Evolutionary conservation across 108 stramenopile species (phyloP).

Genomic region (Heterococcus sp.): DNA sequence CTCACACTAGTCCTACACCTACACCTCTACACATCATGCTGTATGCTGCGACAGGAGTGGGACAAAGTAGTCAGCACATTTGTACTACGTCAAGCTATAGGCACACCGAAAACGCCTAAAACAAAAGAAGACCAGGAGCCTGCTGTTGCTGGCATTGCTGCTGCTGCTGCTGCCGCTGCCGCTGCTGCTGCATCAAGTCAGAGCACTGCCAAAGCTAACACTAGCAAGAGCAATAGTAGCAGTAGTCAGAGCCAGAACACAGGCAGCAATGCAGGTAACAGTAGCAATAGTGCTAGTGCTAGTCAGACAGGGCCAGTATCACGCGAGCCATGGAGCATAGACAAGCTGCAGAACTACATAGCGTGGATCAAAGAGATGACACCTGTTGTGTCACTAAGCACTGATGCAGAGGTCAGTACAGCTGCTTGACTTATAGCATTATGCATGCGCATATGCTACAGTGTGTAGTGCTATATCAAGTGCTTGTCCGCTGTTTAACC

Average conservation of each 20-base stretch:
- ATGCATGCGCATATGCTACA: no score
- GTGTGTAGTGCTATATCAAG: no score
- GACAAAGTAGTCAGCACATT: constrained; percentile 66
- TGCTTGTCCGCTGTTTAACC: no score
- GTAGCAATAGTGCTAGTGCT: background rate
- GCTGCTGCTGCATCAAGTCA: background rate
- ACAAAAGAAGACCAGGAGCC: background rate
- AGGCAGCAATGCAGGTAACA: background rate
- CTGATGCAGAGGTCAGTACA: constrained; percentile 31
- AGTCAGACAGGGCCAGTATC: background rate
- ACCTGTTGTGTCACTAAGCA: constrained; percentile 18
- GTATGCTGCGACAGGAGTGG: no score
- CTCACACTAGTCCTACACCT: no score
- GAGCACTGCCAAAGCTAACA: background rate
- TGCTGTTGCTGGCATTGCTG: background rate
- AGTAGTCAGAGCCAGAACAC: background rate
- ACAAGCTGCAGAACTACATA: constrained; percentile 40
- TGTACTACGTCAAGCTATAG: constrained; percentile 78
- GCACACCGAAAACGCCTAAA: background rate
- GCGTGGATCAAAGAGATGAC: constrained; percentile 20
- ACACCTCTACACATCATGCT: no score
- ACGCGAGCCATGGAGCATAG: constrained; percentile 28
- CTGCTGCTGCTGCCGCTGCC: background rate
- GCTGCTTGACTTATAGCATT: no score
- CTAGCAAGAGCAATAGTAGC: background rate